Base-by-base conservation (phyloP, 2,329 filamentous ascomycete genomes). In the Trichoderma atrobrunneum region DNA sequence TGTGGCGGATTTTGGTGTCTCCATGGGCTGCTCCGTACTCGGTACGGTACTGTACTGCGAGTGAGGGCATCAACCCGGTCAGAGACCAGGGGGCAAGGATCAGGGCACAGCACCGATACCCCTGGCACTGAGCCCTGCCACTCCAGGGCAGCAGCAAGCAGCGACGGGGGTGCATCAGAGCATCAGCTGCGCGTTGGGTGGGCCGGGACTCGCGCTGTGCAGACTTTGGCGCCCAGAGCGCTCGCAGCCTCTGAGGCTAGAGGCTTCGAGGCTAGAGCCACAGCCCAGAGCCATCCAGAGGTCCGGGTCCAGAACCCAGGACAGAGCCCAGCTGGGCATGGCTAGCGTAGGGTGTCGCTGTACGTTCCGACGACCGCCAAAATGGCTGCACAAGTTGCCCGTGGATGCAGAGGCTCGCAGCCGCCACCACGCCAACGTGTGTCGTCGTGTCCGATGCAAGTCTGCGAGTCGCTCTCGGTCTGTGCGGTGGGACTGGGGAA, bases 151-250 rank as follows among this genome's bases (percentile, higher is more conserved):
- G 67, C 67, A 70, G 67, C 67, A 70, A 63, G 34, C 68, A 73
- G 68, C 72, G 72, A 72, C 67, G 71, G 71, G 43, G 64, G 71
- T 69, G 66, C 66, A 61, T 62, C 72, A 73, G 72, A 69, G 66
- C 66, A 70, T 67, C 72, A 73, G 72, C 72, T 73, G 69, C 69
- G 30, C 60, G 72, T 36, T 60, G 43, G 68, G 72, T 73, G 72
- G 72, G 68, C 51, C 68, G 36, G 59, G 32, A 57, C 66, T 72
- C 34, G 59, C 24, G 39, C 62, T 43, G 39, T 43, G 39, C 56
- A 61, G 39, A 61, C 48, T 36, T 54, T 70, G 67, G 56, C 57
- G 56, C 57, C 39, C 56, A 70, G 67, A 69, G 54, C 36, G 36
- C 66, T 48, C 65, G 34, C 65, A 68, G 65, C 64, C 48, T n/a